Evolutionary conservation across 2,329 filamentous ascomycete genomes (phyloP).

Genomic region (Exophiala sp.): DNA sequence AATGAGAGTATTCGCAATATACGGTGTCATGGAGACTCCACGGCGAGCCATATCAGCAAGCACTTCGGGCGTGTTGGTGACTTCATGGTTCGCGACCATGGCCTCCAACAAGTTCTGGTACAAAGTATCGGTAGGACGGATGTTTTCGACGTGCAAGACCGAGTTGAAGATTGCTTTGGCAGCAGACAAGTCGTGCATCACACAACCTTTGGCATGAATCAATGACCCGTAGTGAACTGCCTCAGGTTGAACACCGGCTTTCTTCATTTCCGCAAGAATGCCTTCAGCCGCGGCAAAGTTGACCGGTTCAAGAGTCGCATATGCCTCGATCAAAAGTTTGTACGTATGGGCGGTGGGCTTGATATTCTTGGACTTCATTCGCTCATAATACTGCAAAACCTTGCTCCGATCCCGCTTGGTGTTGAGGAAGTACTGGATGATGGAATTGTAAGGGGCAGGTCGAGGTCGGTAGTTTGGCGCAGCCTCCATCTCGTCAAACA

Average conservation of each 20-base stretch:
- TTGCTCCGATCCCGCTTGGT: conserved; percentile 94
- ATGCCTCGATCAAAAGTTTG: conserved; percentile 92
- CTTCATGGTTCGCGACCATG: conserved; percentile 90
- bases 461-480: conserved; percentile 99
- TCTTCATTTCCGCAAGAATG: conserved; percentile 71
- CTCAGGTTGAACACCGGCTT: conserved; percentile 69
- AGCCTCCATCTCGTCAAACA: conserved; percentile 98
- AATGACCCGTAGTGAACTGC: conserved; percentile 93
- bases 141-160: conserved; percentile 61
- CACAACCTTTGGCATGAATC: conserved; percentile 92
- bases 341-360: conserved; percentile 91
- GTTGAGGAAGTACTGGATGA: conserved; percentile 99
- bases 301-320: conserved; percentile 87
- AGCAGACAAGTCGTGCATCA: conserved; percentile 81
- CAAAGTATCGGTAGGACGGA: conserved; percentile 72
- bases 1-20: conserved; percentile 97
- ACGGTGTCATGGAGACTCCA: conserved; percentile 80
- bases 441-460: conserved; percentile 94
- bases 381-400: conserved; percentile 89
- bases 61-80: conserved; percentile 67
- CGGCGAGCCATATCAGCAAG: conserved; percentile 68
- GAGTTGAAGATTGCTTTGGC: conserved; percentile 76
- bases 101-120: conserved; percentile 97
- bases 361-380: conserved; percentile 83
- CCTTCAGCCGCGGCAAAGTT: conserved; percentile 82